Evolutionary conservation across 2,329 filamentous ascomycete genomes (phyloP).

Genomic region (Penicillium sp.): DNA sequence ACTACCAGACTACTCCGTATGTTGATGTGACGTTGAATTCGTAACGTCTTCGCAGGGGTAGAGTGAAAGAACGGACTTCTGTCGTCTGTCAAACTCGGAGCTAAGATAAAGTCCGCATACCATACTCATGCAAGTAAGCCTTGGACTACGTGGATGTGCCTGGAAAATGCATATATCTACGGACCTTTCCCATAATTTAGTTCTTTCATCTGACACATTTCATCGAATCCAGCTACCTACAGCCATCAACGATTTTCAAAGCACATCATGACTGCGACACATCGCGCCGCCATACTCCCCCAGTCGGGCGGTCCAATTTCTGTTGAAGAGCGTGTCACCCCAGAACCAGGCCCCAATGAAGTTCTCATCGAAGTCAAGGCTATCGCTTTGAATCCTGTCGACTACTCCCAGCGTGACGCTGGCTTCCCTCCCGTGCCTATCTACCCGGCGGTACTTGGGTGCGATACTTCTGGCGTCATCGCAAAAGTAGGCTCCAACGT

Average conservation of each 20-base stretch:
- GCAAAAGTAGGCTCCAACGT: slow-evolving; percentile 31
- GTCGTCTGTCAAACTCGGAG: too few species aligned
- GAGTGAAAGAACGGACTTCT: too few species aligned
- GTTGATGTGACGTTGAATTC: too few species aligned
- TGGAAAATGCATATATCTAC: too few species aligned
- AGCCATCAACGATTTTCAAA: too few species aligned
- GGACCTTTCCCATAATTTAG: not conserved
- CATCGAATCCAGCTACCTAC: too few species aligned
- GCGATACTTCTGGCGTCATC: slow-evolving; percentile 34
- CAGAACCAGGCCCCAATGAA: slow-evolving; percentile 35
- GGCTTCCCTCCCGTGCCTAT: slow-evolving; percentile 14
- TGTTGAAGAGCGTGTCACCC: not conserved
- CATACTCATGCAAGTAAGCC: too few species aligned
- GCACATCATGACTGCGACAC: not conserved
- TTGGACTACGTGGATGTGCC: too few species aligned
- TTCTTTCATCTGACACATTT: not conserved
- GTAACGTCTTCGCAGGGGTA: too few species aligned
- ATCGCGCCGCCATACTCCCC: slow-evolving; percentile 9
- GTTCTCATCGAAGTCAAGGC: slow-evolving; percentile 46
- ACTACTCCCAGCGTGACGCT: slow-evolving; percentile 29
- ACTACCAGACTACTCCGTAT: too few species aligned
- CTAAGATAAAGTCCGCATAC: too few species aligned
- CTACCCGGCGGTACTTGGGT: slow-evolving; percentile 31
- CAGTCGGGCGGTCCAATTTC: not conserved
- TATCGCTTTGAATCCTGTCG: slow-evolving; percentile 47